Percentiles rank a stretch among this genome's conserved stretches.
Conservation (phyloP, 805 yeast genomes). For the Kodamaea lidongshanica region DNA sequence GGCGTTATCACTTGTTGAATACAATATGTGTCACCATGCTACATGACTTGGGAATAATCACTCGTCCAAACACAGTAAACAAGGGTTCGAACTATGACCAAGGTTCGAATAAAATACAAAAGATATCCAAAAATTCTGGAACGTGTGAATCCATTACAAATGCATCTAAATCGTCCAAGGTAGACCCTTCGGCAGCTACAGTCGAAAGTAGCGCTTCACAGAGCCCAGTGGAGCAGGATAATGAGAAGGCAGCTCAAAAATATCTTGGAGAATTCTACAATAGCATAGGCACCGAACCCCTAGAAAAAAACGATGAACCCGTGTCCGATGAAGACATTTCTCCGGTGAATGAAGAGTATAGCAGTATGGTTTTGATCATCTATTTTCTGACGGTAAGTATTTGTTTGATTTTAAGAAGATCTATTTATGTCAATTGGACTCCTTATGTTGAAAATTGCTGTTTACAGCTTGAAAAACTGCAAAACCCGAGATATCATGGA, state of each 20-base stretch:
- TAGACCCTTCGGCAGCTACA: too few relatives aligned
- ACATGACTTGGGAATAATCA: slow-evolving; percentile 73
- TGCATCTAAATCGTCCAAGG: too few relatives aligned
- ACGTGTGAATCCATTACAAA: too few relatives aligned
- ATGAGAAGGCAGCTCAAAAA: too few relatives aligned
- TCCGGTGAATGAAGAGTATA: slow-evolving; percentile 39
- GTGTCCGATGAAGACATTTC: slow-evolving; percentile 20
- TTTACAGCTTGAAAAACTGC: slow-evolving; percentile 34
- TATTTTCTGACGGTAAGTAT: slow-evolving; percentile 60
- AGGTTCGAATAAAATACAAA: too few relatives aligned
- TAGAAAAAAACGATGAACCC: slow-evolving; percentile 18
- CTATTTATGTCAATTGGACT: slow-evolving; percentile 58
- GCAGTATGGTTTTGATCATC: slow-evolving; percentile 49
- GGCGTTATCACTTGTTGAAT: slow-evolving; percentile 68
- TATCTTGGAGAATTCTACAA: too few relatives aligned
- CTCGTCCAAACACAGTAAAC: too few relatives aligned
- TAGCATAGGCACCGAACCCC: slow-evolving; percentile 14
- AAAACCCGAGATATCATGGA: slow-evolving; percentile 27
- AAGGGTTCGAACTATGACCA: too few relatives aligned
- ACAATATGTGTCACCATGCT: slow-evolving; percentile 60
- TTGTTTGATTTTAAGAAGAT: slow-evolving; percentile 59
- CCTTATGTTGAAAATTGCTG: slow-evolving; percentile 61
- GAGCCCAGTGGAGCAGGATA: too few relatives aligned
- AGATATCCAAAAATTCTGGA: too few relatives aligned
- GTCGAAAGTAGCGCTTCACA: too few relatives aligned